phyloP scores from a whole-genome alignment of 2,329 filamentous ascomycete genomes.

The Colletotrichum sp. region DNA sequence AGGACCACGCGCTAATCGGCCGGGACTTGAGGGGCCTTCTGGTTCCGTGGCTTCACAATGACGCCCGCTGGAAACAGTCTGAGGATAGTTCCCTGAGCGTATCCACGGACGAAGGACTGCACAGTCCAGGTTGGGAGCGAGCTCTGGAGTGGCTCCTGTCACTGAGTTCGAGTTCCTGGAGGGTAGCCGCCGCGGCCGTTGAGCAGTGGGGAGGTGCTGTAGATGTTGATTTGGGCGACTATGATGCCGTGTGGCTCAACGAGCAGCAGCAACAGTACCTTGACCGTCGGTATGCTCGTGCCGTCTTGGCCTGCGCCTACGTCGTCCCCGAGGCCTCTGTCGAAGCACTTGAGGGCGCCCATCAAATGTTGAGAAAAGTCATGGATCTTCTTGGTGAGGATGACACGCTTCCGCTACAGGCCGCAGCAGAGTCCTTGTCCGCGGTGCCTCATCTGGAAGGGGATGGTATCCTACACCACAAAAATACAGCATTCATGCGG shows the following conservation, averaged over 20 bases:
- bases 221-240: constrained; percentile 72
- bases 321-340: constrained; percentile 63
- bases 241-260: constrained; percentile 60
- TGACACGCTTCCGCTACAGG: constrained; percentile 55
- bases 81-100: constrained; percentile 20
- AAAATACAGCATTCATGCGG: constrained; percentile 50
- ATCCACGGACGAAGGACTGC: constrained; percentile 25
- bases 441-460: constrained; percentile 31
- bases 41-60: constrained; percentile 75
- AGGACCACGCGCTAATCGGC: constrained; percentile 49
- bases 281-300: constrained; percentile 68
- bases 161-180: constrained; percentile 65
- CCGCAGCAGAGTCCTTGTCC: constrained; percentile 50
- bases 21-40: constrained; percentile 72
- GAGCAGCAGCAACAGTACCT: constrained; percentile 66
- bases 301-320: constrained; percentile 72
- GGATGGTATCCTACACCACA: constrained; percentile 39
- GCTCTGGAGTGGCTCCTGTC: constrained; percentile 70
- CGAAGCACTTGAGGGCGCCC: constrained; percentile 64
- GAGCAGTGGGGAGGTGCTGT: constrained; percentile 76
- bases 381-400: constrained; percentile 65
- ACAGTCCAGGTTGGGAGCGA: constrained; percentile 70
- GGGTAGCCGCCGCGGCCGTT: constrained; percentile 65
- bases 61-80: constrained; percentile 55
- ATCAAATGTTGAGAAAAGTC: constrained; percentile 65